phyloP scores from a whole-genome alignment of 177 flowering plant genomes.

The Vitis hybrid region DNA sequence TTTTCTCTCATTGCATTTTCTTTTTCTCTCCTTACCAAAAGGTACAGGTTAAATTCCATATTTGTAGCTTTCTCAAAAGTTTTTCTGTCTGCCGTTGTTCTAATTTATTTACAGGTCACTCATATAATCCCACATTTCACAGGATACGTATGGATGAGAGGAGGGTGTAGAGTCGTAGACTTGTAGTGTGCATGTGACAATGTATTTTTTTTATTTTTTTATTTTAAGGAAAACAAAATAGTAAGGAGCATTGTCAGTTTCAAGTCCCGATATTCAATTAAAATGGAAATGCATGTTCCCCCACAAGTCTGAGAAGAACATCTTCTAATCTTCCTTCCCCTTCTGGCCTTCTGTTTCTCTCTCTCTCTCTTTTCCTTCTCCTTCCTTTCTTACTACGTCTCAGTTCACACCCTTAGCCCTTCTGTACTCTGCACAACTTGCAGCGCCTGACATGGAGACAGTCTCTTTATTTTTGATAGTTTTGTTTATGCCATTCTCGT shows the following conservation, averaged over 20 bases:
- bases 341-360: constrained; percentile 4
- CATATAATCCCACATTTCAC: neutral
- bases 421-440: constrained; percentile 14
- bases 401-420: constrained; percentile 4
- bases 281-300: constrained; percentile 14
- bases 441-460: constrained; percentile 49
- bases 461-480: constrained; percentile 20
- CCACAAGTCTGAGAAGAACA: constrained; percentile 11
- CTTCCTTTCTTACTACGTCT: neutral
- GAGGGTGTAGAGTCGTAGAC: neutral
- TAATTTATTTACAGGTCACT: too few species aligned
- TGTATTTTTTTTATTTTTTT: neutral
- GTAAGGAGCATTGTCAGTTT: constrained; percentile 28
- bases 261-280: constrained; percentile 44
- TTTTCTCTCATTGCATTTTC: constrained; percentile 4
- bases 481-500: constrained; percentile 47
- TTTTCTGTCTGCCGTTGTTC: too few species aligned
- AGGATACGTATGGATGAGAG: neutral
- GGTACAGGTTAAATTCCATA: too few species aligned
- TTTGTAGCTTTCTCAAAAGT: too few species aligned
- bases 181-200: constrained; percentile 16
- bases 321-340: constrained; percentile 25
- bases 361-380: neutral
- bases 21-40: neutral
- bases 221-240: constrained; percentile 2